These are phyloP conservation scores for Cercophora sp. DNA, from an alignment of 495 filamentous ascomycete species.

Conservation along the genomic window DNA sequence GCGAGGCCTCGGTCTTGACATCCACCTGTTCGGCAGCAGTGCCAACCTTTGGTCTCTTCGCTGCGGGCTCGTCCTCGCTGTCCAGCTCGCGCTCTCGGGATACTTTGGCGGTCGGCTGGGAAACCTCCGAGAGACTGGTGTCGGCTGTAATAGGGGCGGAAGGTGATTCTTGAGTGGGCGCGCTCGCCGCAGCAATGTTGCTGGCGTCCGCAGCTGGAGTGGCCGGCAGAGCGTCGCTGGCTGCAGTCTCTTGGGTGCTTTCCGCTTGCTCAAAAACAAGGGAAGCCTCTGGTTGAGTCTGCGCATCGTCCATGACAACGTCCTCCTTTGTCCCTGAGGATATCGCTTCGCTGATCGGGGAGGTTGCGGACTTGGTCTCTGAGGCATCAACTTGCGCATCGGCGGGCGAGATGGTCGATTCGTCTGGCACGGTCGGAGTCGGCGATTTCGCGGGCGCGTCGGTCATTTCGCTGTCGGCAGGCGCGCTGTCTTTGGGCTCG, in stretches of 20 bases:
- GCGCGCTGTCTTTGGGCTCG: too few species aligned
- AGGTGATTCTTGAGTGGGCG: conserved; percentile 14
- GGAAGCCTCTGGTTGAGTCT: background rate
- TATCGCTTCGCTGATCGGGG: conserved; percentile 5
- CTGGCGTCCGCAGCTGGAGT: conserved; percentile 24
- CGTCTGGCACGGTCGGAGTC: background rate
- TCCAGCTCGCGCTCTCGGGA: conserved; percentile 71
- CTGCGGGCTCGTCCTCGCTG: conserved; percentile 64
- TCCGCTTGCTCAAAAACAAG: conserved; percentile 15
- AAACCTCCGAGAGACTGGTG: conserved; percentile 34
- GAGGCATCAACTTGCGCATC: background rate
- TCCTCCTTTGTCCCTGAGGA: conserved; percentile 17
- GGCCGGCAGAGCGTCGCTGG: conserved; percentile 20
- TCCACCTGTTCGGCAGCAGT: conserved; percentile 23
- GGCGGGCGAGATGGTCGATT: background rate
- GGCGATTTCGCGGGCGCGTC: conserved; percentile 24
- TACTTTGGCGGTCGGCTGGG: conserved; percentile 46
- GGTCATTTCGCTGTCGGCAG: conserved; percentile 22
- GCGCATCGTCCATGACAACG: conserved; percentile 30
- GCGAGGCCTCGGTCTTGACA: conserved; percentile 12
- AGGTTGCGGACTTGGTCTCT: background rate
- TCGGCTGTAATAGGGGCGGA: conserved; percentile 25
- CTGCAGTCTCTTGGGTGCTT: conserved; percentile 25
- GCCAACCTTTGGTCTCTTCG: conserved; percentile 65
- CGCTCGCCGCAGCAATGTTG: conserved; percentile 10